phyloP scores from a whole-genome alignment of 306 rosid species.

The Fagus sylvatica region DNA sequence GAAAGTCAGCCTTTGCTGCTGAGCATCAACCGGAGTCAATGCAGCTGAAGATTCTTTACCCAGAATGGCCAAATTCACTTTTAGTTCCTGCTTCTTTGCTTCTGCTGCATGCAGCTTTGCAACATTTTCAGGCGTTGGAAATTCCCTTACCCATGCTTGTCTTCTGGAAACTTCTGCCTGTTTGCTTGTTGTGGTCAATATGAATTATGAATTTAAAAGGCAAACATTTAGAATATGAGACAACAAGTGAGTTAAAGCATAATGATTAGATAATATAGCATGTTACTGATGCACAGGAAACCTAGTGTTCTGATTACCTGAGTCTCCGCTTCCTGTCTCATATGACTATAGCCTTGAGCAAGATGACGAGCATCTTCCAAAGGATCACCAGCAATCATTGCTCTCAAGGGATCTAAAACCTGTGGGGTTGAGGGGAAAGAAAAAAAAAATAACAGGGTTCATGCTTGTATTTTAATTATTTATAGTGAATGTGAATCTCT shows the following conservation, averaged over 20 bases:
- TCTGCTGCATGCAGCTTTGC: constrained; percentile 90
- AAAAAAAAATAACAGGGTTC: constrained; percentile 16
- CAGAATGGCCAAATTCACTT: constrained; percentile 86
- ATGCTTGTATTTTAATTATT: constrained; percentile 20
- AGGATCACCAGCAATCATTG: constrained; percentile 81
- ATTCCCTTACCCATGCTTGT: constrained; percentile 76
- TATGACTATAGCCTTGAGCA: constrained; percentile 90
- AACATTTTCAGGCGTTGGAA: constrained; percentile 70
- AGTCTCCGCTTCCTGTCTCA: constrained; percentile 95
- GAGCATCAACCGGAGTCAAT: constrained; percentile 89
- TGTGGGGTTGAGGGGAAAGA: constrained; percentile 17
- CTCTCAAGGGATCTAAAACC: constrained; percentile 95
- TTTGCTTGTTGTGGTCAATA: constrained; percentile 34
- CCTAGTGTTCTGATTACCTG: constrained; percentile 42
- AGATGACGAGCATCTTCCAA: constrained; percentile 99
- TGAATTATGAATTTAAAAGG: constrained; percentile 19
- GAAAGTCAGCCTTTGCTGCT: constrained; percentile 92
- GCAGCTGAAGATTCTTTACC: constrained; percentile 98
- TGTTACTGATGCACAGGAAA: neutral
- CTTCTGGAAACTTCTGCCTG: constrained; percentile 76
- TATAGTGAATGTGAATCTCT: neutral
- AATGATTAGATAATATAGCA: neutral
- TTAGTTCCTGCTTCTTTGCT: constrained; percentile 79
- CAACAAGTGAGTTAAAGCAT: neutral
- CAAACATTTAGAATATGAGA: constrained; percentile 4